Conservation (phyloP, 495 filamentous ascomycete species). For the Trichoderma virens region DNA sequence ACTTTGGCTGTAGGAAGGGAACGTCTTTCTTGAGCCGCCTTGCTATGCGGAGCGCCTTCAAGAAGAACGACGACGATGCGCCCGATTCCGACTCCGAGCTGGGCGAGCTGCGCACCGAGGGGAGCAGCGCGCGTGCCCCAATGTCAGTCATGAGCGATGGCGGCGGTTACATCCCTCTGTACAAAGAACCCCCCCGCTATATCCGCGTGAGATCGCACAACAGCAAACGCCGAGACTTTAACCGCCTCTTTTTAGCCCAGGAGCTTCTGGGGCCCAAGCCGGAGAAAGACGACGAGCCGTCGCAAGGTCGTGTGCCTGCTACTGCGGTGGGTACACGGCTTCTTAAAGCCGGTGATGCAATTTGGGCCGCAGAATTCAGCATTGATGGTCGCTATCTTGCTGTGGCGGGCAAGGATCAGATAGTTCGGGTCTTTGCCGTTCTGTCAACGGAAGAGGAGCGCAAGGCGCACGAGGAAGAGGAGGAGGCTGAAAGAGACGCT, state of each 20-base stretch:
- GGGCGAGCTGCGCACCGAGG: conserved; percentile 64
- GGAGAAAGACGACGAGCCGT: conserved; percentile 10
- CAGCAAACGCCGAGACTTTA: conserved; percentile 78
- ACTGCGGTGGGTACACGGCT: conserved; percentile 28
- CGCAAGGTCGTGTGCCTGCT: conserved; percentile 8
- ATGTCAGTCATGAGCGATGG: conserved; percentile 57
- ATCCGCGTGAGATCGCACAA: conserved; percentile 74
- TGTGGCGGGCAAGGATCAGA: conserved; percentile 76
- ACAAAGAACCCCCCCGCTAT: conserved; percentile 86
- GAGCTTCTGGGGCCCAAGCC: conserved; percentile 51
- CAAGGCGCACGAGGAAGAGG: conserved; percentile 59
- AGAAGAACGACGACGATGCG: conserved; percentile 51
- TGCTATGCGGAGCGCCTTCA: conserved; percentile 69
- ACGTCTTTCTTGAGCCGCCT: conserved; percentile 83
- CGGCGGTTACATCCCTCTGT: conserved; percentile 74
- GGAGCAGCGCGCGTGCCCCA: conserved; percentile 76
- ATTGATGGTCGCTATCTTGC: conserved; percentile 89
- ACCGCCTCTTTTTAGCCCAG: conserved; percentile 84
- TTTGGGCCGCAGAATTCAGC: conserved; percentile 91
- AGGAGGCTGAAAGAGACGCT: conserved; percentile 43
- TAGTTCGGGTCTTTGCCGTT: conserved; percentile 87
- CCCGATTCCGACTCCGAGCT: conserved; percentile 67
- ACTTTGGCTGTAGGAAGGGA: conserved; percentile 53
- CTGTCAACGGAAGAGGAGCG: conserved; percentile 77
- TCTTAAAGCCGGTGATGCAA: conserved; percentile 44